A percentile compares a stretch with the other conserved stretches of the same genome.
phyloP scores from a whole-genome alignment of 176 grass and related monocot species.

The Oryza coarctata region DNA sequence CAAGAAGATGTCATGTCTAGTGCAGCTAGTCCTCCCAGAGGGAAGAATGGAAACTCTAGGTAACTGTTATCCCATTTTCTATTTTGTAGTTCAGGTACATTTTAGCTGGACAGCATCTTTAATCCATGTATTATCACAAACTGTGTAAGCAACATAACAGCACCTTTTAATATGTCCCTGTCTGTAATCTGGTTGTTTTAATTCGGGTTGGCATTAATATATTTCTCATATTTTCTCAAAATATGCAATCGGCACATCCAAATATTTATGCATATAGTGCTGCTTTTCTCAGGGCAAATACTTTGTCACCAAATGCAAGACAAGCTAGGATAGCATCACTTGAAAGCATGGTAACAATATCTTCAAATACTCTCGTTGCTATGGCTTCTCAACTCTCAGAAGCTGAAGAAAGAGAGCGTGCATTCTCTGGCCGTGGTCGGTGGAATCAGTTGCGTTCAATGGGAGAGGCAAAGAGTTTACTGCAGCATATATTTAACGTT shows the following conservation, averaged over 20 bases:
- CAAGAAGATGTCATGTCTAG: constrained; percentile 59
- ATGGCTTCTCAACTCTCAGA: constrained; percentile 98
- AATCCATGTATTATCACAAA: constrained; percentile 16
- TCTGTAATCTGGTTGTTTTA: background rate
- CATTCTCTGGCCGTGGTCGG: constrained; percentile 75
- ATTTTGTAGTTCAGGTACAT: constrained; percentile 7
- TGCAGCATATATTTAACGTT: constrained; percentile 84
- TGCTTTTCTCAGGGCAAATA: constrained; percentile 54
- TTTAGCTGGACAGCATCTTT: background rate
- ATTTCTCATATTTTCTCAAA: background rate
- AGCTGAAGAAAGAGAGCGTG: constrained; percentile 96
- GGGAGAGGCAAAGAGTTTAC: constrained; percentile 85
- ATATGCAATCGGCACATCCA: constrained; percentile 4
- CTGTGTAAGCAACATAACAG: background rate
- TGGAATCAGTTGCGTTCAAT: constrained; percentile 95
- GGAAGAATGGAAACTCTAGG: constrained; percentile 80
- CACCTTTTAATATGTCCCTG: background rate
- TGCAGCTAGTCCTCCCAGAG: constrained; percentile 57
- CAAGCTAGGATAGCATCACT: constrained; percentile 84
- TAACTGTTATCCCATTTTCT: constrained; percentile 40
- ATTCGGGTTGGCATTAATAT: background rate
- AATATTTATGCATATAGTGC: constrained; percentile 29
- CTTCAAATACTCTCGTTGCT: constrained; percentile 85
- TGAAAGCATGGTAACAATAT: constrained; percentile 97
- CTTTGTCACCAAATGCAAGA: constrained; percentile 81